Conservation (phyloP, 2,329 filamentous ascomycete species). For the Ascochyta viciae-villosae region DNA sequence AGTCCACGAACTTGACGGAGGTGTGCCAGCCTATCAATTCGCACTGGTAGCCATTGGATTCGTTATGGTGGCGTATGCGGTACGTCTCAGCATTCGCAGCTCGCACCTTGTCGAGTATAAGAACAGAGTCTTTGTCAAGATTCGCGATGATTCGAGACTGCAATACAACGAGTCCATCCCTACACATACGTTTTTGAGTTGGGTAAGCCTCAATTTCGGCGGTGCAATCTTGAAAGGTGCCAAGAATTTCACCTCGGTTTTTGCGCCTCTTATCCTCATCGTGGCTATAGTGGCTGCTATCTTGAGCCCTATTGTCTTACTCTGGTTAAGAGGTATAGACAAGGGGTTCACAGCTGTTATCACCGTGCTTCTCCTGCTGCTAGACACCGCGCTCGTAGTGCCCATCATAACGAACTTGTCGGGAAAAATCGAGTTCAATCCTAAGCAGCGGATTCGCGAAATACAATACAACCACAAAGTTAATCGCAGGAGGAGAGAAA, state of each 20-base stretch:
- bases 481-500: no score
- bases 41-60: neutral
- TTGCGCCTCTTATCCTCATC: neutral
- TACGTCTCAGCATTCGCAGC: slow-evolving; percentile 1
- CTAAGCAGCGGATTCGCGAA: neutral
- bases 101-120: neutral
- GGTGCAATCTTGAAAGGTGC: neutral
- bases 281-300: neutral
- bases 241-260: neutral
- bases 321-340: neutral
- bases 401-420: neutral
- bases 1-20: slow-evolving; percentile 28
- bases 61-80: neutral
- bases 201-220: neutral
- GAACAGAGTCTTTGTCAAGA: neutral
- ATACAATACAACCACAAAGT: neutral
- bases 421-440: no score
- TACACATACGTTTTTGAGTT: neutral
- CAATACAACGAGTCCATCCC: neutral
- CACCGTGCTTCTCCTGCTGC: neutral
- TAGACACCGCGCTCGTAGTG: neutral
- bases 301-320: neutral
- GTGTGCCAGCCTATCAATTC: slow-evolving; percentile 22
- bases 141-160: neutral
- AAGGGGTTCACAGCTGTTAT: neutral